Base-by-base conservation (phyloP, 2,329 filamentous ascomycete species). In the Apiospora pterosperma region DNA sequence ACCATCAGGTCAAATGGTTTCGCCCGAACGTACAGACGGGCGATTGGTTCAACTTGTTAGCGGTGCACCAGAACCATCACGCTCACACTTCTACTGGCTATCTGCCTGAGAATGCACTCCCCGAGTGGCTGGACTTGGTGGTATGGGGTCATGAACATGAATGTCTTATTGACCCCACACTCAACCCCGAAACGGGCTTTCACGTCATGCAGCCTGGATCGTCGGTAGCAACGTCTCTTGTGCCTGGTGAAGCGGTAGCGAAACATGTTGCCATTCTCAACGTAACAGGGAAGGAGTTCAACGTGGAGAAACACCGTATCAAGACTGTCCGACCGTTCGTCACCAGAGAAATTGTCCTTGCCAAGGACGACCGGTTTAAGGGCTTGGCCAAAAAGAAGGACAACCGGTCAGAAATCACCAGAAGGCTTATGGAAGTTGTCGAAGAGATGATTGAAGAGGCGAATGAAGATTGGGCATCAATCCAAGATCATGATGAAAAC, bases 61-160 rank as follows among this genome's bases (percentile, higher is more conserved):
- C 92, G 41, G 92, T 99, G 3, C 96, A 99, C 74, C 96, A 99
- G 74, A 99, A 99, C 71, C 96, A 98, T 73, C 89, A 96, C 72
- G 92, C 94, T 0, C 91, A 97, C 73, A 97, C 92, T 0, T 88
- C 94, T 21, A 98, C 95, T 0, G 90, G 92, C n/a, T 98, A 97
- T 73, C 84, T 99, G 0, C 95, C 96, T 0, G 96, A 99, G 73
- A 93, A 91, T 71, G 96, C 97, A 72, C 82, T 99, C 0, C 96
- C 96, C 0, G 89, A 93, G 21, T 98, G 96, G 80, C 81, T 99
- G 68, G 91, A 99, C 73, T 83, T 99, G 5, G 88, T 99, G 0
- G 86, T 99, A 61, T 99, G 96, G 96, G 96, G 96, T 3, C 96
- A 99, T 73, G 96, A 99, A 77, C 96, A 99, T 74, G 95, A 99